Conservation (phyloP, 331 rosid genomes). For the Pyracantha coccinea region DNA sequence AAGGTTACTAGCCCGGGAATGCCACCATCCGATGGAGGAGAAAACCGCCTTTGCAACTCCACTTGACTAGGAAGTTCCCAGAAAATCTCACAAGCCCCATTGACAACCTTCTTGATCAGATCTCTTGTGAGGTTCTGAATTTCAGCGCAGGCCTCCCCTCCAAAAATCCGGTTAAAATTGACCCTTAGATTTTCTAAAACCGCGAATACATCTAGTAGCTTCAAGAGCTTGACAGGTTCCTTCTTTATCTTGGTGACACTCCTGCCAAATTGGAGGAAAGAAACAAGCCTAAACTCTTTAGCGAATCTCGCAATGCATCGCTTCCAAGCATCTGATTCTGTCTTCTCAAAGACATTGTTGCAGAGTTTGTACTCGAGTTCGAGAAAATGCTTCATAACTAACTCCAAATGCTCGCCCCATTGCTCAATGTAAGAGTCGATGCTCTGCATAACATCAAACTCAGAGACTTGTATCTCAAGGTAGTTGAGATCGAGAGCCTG, state of each 20-base stretch:
- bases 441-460: constrained; percentile 22
- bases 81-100: constrained; percentile 60
- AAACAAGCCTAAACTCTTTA: constrained; percentile 42
- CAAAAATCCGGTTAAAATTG: constrained; percentile 57
- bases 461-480: constrained; percentile 32
- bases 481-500: constrained; percentile 57
- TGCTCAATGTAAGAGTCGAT: constrained; percentile 36
- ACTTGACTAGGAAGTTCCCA: constrained; percentile 80
- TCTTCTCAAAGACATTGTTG: constrained; percentile 40
- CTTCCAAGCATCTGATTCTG: constrained; percentile 29
- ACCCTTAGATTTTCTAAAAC: constrained; percentile 53
- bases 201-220: constrained; percentile 55
- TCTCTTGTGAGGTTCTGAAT: constrained; percentile 59
- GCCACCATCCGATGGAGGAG: constrained; percentile 72
- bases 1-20: constrained; percentile 67
- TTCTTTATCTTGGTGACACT: constrained; percentile 39
- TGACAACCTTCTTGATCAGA: constrained; percentile 49
- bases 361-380: constrained; percentile 48
- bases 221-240: constrained; percentile 66
- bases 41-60: constrained; percentile 47
- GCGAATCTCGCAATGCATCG: constrained; percentile 54
- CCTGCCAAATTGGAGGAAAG: constrained; percentile 67
- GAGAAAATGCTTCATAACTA: constrained; percentile 39
- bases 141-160: constrained; percentile 48
- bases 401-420: constrained; percentile 65